Base-by-base conservation (phyloP, 306 rosid species). In the Vicia faba region DNA sequence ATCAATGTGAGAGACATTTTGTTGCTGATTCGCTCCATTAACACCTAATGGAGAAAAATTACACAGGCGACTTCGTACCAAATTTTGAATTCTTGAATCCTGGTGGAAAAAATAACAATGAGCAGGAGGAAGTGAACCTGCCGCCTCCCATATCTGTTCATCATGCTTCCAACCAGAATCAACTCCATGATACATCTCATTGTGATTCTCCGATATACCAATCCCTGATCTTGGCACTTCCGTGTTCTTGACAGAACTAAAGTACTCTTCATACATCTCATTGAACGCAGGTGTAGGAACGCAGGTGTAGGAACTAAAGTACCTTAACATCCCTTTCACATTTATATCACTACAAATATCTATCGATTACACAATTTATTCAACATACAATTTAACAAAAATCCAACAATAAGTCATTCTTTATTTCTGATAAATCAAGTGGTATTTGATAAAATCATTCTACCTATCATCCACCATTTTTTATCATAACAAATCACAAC, bases 201-300 rank as follows among this genome's bases (percentile, higher is more conserved):
- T 46, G 11, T 61, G 61, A 62, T 46, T 74, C 18, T 43, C 28
- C 29, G 58, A 61, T 2, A 60, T 15, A 59, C 43, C 64, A 45
- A 81, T 65, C 59, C 61, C 51, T 15, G 69, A 64, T 46, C 75
- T 72, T 25, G 64, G 72, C 12, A 36, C 73, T 55, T 71, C 79
- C 18, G 44, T 74, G 31, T 74, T 41, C 68, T 81, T 86, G 56
- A 63, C 25, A 26, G 85, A 80, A 49, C 11, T 58, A 29, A 83
- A 84, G 70, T 87, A 89, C 59, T 89, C 96, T 66, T 83, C 82
- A 70, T 73, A 93, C 4, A 88, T 18, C 81, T 89, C 96, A 69
- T 93, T 87, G 26, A 93, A 76, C 7, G 86, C 93, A 8, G 98
- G 98, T 16, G 98, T 93, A 11, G 93, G 87, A 72, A 86, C 70